Percentiles rank a stretch among this genome's conserved stretches.
Evolutionary conservation across 305 asterid genomes (phyloP).

Genomic region (Rubia peregrina): DNA sequence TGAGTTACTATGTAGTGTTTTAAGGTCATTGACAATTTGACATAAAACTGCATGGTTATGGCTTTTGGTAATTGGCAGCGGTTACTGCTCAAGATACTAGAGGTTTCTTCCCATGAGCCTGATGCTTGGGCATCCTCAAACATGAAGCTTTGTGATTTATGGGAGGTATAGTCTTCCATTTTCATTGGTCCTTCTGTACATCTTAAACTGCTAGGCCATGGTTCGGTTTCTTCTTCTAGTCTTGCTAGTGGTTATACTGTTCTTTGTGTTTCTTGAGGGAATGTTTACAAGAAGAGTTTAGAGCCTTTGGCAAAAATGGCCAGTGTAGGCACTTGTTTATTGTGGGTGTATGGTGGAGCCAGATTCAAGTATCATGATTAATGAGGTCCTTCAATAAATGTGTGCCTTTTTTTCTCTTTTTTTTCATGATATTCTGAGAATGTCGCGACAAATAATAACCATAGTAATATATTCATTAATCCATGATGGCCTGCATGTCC

Average conservation of each 20-base stretch:
- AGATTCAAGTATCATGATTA: neutral
- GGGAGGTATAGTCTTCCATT: constrained; percentile 49
- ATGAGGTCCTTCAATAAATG: neutral
- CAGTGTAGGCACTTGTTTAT: neutral
- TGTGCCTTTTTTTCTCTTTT: neutral
- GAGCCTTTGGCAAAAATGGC: neutral
- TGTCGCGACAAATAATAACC: neutral
- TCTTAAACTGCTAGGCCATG: neutral
- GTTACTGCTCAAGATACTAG: constrained; percentile 53
- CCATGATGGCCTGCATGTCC: no score
- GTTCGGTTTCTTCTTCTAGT: neutral
- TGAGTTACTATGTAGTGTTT: neutral
- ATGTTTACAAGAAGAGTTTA: neutral
- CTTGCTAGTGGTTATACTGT: neutral
- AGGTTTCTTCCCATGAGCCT: constrained; percentile 24
- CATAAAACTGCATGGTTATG: constrained; percentile 5
- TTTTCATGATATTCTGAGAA: neutral
- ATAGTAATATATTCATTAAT: neutral
- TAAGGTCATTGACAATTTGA: neutral
- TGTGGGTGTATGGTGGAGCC: neutral
- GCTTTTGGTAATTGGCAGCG: constrained; percentile 41
- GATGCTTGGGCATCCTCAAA: constrained; percentile 32
- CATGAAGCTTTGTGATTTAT: constrained; percentile 40
- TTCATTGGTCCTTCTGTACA: constrained; percentile 5
- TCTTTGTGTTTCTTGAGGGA: constrained; percentile 1